Conservation (phyloP, 805 yeast species). For the Clavispora fructus region DNA sequence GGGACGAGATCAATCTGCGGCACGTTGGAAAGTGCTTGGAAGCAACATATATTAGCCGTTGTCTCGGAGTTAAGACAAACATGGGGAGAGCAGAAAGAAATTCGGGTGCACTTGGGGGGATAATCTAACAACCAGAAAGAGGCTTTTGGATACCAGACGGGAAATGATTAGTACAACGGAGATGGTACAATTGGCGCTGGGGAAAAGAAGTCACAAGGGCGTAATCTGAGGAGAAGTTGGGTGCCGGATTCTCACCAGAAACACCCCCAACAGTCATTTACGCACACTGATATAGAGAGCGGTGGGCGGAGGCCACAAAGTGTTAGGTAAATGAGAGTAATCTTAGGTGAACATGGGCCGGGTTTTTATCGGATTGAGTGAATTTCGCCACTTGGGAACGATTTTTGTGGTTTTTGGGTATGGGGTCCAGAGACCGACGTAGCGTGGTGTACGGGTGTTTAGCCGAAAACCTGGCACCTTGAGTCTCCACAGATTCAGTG, state of each 20-base stretch:
- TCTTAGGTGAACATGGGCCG: no score
- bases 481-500: no score
- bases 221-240: background rate
- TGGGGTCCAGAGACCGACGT: no score
- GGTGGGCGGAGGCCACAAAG: no score
- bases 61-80: slow-evolving; percentile 12
- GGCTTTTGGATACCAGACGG: background rate
- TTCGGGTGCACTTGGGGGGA: background rate
- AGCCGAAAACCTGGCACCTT: no score
- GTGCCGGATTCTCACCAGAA: background rate
- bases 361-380: no score
- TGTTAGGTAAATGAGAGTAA: no score
- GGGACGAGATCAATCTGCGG: slow-evolving; percentile 7
- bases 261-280: background rate
- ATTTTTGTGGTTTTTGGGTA: no score
- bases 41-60: slow-evolving; percentile 11
- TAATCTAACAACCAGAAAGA: background rate
- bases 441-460: background rate
- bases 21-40: slow-evolving; percentile 12
- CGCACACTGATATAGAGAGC: background rate
- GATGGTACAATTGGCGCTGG: background rate
- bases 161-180: background rate
- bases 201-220: background rate
- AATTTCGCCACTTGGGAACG: no score
- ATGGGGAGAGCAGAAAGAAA: slow-evolving; percentile 1